Evolutionary conservation across 2,329 filamentous ascomycete species (phyloP).

Genomic region (Volutella citrinella): DNA sequence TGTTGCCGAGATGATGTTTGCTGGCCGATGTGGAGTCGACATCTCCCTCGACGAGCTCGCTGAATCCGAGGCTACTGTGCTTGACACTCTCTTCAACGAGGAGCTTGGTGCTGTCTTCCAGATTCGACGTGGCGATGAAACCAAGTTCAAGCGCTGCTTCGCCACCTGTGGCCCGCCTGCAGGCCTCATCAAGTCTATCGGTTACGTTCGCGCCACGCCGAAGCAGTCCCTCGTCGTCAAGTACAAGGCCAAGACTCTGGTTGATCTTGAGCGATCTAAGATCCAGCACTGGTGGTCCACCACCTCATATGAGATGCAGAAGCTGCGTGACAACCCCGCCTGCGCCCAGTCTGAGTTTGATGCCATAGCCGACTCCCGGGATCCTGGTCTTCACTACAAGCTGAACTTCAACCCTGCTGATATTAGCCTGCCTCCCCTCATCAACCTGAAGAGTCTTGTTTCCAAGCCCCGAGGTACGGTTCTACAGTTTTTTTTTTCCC

Average conservation of each 20-base stretch:
- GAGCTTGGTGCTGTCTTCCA: slow-evolving; percentile 97
- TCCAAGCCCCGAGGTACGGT: slow-evolving; percentile 47
- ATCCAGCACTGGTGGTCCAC: slow-evolving; percentile 86
- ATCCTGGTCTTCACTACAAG: slow-evolving; percentile 83
- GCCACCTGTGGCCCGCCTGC: slow-evolving; percentile 82
- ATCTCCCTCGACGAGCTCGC: slow-evolving; percentile 75
- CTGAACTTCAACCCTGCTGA: slow-evolving; percentile 79
- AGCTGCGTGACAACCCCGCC: slow-evolving; percentile 79
- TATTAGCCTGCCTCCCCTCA: slow-evolving; percentile 62
- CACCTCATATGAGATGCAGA: slow-evolving; percentile 90
- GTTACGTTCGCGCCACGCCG: slow-evolving; percentile 63
- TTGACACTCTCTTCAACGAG: slow-evolving; percentile 89
- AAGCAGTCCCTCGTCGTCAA: slow-evolving; percentile 78
- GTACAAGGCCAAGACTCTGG: slow-evolving; percentile 65
- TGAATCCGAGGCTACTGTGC: slow-evolving; percentile 60
- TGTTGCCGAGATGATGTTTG: slow-evolving; percentile 96
- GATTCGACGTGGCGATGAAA: slow-evolving; percentile 79
- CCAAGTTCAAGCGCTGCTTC: slow-evolving; percentile 83
- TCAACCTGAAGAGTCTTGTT: slow-evolving; percentile 48
- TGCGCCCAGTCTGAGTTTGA: slow-evolving; percentile 83
- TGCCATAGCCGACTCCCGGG: slow-evolving; percentile 68
- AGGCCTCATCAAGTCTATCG: slow-evolving; percentile 81
- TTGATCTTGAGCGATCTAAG: slow-evolving; percentile 64
- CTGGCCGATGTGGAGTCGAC: slow-evolving; percentile 84
- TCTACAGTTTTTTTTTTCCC: no score